These are phyloP conservation scores for Mycena kentingensis DNA, from an alignment of 768 basidiomycete genomes.

Conservation along the genomic window DNA sequence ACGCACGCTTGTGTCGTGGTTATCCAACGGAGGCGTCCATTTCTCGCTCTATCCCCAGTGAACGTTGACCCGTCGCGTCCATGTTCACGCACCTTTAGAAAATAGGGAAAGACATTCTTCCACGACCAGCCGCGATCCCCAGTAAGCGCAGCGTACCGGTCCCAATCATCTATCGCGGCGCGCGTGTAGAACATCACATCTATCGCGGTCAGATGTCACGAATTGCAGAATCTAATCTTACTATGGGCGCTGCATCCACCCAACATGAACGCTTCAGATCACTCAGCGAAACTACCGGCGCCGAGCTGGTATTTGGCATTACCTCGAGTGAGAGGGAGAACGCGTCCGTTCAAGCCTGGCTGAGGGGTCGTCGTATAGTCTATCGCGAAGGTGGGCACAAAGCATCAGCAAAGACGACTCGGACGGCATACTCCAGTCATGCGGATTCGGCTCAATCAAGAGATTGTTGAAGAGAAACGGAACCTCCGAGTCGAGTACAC, in stretches of 20 bases:
- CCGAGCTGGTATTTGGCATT: neutral
- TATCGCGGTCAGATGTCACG: too few relatives aligned
- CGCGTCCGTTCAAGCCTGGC: neutral
- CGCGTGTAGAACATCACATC: constrained; percentile 7
- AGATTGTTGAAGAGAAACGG: neutral
- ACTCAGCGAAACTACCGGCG: neutral
- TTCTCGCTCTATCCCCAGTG: too few relatives aligned
- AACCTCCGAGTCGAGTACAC: constrained; percentile 1
- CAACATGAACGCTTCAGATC: neutral
- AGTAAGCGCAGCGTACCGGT: neutral
- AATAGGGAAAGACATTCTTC: neutral
- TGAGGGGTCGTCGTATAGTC: constrained; percentile 2
- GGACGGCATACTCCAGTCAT: constrained; percentile 3
- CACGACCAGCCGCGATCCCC: neutral
- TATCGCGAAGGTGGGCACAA: too few relatives aligned
- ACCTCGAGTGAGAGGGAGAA: neutral
- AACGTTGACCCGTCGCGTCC: too few relatives aligned
- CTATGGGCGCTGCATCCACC: constrained; percentile 11
- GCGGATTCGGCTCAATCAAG: neutral
- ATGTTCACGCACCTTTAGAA: neutral
- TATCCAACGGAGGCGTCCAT: neutral
- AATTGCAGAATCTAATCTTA: too few relatives aligned
- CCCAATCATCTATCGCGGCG: neutral
- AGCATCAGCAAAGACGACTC: too few relatives aligned
- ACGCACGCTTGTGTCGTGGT: neutral